Evolutionary conservation across 2,329 filamentous ascomycete species (phyloP).

Genomic region (Plenodomus tracheiphilus): DNA sequence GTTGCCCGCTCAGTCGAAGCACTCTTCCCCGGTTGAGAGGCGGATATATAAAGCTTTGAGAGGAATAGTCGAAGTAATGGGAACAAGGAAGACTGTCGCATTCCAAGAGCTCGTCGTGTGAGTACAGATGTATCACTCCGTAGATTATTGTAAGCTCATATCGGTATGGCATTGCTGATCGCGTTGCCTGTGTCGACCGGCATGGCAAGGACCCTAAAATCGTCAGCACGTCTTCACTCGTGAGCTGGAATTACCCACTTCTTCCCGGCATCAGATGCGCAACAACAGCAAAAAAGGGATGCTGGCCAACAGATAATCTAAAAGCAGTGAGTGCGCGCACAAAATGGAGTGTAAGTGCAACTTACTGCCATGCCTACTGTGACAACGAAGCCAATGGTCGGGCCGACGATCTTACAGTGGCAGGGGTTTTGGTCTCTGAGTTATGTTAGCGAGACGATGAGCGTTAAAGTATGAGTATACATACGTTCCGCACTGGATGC

Average conservation of each 20-base stretch:
- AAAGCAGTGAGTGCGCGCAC: conserved; percentile 6
- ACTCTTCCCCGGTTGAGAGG: too few relatives aligned
- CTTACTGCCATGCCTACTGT: conserved; percentile 56
- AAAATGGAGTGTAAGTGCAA: conserved; percentile 7
- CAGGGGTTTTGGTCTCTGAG: conserved; percentile 60
- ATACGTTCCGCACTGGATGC: conserved; percentile 57
- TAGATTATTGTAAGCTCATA: conserved; percentile 31
- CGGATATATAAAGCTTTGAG: too few relatives aligned
- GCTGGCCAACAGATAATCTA: conserved; percentile 60
- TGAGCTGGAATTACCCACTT: conserved; percentile 46
- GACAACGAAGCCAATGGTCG: conserved; percentile 56
- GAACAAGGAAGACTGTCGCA: too few relatives aligned
- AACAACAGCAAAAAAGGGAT: conserved; percentile 60
- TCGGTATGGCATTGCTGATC: conserved; percentile 54
- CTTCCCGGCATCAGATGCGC: conserved; percentile 57
- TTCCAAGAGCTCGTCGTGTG: too few relatives aligned
- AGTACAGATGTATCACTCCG: neutral
- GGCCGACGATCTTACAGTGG: conserved; percentile 60
- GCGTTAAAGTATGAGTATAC: conserved; percentile 5
- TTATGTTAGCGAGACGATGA: conserved; percentile 11
- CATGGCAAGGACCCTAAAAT: conserved; percentile 53
- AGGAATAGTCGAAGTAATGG: neutral
- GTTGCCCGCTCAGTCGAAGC: conserved; percentile 16
- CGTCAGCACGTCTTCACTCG: conserved; percentile 16
- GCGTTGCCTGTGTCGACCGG: conserved; percentile 57